Base-by-base conservation (phyloP, 768 basidiomycete genomes). In the Tephrocybe sp. region DNA sequence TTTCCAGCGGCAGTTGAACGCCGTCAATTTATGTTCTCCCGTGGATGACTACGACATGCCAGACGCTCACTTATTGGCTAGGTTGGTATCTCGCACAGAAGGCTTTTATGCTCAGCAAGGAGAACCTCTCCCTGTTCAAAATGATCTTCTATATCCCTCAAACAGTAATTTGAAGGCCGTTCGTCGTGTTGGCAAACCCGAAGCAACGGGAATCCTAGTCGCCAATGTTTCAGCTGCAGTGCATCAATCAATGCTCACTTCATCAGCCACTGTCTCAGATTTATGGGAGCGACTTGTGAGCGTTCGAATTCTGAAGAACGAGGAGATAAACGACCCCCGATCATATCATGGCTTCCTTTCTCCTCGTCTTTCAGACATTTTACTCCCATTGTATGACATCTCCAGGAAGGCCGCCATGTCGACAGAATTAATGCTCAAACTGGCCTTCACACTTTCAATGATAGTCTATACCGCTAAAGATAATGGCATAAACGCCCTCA, bases 361-460 rank as follows among this genome's bases (percentile, higher is more conserved):
- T 0, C 61, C 54, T 0, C 7, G 48, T 24, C 54, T 69, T 7
- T 34, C 56, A 0, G 40, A 49, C 0, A 47, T 55, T 4, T 72
- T 67, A 60, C 47, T 71, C 27, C 45, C 60, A 12, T 38, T 59
- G 1, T 72, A 69, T 37, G 42, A 65, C n/a, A 39, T 59, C 6
- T 61, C 62, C 19, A 64, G 63, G 36, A 15, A 42, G 21, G 41
- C 16, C 16, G 23, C 12, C 11, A 11, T 5, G 23, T 37, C 22
- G 13, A 45, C 1, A 50, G 45, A 18, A 6, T 18, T 10, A 27
- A 52, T 21, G 49, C 61, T 36, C 55, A 57, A 52, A 15, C 19
- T 73, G 9, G 41, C 60, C 10, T 73, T 73, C 40, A 58, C 62
- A 3, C 54, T 72, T 4, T 55, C 68, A 3, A 59, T 68, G 1